Conservation (phyloP, 768 basidiomycete species). For the Mrakia blollopis region DNA sequence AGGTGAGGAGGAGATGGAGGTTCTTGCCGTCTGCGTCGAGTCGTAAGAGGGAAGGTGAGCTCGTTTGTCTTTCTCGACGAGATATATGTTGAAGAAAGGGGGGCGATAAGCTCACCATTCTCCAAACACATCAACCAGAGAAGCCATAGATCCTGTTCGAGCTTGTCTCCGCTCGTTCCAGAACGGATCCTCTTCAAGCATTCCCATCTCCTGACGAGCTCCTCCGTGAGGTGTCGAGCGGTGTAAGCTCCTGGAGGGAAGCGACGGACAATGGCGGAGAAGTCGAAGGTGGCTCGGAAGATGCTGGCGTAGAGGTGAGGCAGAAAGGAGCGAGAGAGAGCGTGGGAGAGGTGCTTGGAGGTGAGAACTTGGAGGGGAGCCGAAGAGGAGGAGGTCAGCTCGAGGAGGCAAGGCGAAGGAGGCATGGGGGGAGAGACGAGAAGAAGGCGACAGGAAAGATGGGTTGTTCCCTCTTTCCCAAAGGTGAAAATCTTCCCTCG, state of each 20-base stretch:
- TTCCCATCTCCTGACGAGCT: slow-evolving; percentile 37
- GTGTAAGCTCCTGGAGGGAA: slow-evolving; percentile 39
- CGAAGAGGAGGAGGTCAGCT: background rate
- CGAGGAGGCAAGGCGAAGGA: background rate
- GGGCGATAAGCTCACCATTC: slow-evolving; percentile 44
- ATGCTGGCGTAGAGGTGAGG: slow-evolving; percentile 68
- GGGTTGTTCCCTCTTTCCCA: too few species aligned
- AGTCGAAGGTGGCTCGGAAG: slow-evolving; percentile 65
- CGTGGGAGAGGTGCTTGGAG: slow-evolving; percentile 36
- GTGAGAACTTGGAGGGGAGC: slow-evolving; percentile 17
- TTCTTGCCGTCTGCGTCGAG: slow-evolving; percentile 41
- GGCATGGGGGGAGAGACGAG: background rate
- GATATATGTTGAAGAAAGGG: background rate
- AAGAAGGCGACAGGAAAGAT: background rate
- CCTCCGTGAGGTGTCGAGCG: slow-evolving; percentile 32
- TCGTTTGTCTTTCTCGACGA: background rate
- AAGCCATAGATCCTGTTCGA: slow-evolving; percentile 39
- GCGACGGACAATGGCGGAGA: slow-evolving; percentile 51
- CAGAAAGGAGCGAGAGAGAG: slow-evolving; percentile 55
- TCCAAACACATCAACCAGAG: slow-evolving; percentile 43
- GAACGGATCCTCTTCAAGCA: slow-evolving; percentile 34
- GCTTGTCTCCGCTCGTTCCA: background rate
- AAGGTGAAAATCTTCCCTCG: background rate
- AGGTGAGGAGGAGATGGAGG: slow-evolving; percentile 38
- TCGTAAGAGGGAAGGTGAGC: background rate